Conservation (phyloP, 352 stramenopile genomes). For the Phytophthora tubulina region DNA sequence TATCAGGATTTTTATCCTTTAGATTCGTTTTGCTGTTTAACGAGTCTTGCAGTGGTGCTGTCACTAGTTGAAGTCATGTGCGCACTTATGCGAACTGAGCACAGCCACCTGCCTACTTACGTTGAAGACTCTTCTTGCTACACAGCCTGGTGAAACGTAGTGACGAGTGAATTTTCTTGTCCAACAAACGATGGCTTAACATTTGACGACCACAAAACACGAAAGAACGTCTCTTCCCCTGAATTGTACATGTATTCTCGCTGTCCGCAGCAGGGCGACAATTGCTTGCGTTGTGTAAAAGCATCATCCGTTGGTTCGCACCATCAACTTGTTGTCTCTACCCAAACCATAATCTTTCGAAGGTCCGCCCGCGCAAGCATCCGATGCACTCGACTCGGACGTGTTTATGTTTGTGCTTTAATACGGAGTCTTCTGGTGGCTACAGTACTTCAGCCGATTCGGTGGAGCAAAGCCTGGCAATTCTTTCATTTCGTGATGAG, state of each 20-base stretch:
- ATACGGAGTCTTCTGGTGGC: slow-evolving; percentile 17
- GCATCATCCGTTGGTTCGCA: neutral
- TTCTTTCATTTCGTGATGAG: slow-evolving; percentile 21
- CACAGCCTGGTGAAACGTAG: slow-evolving; percentile 4
- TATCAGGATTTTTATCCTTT: neutral
- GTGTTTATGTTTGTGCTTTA: slow-evolving; percentile 3
- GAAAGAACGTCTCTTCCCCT: slow-evolving; percentile 2
- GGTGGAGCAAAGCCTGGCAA: slow-evolving; percentile 18
- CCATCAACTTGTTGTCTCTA: slow-evolving; percentile 18
- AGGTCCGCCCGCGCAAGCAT: neutral
- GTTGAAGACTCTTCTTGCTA: slow-evolving; percentile 6
- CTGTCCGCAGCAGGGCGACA: neutral
- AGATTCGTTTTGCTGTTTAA: neutral
- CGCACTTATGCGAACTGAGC: slow-evolving; percentile 16
- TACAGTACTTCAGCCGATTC: slow-evolving; percentile 14
- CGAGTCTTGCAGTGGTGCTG: neutral
- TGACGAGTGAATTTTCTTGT: slow-evolving; percentile 20
- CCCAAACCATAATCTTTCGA: slow-evolving; percentile 24
- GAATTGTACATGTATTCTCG: neutral
- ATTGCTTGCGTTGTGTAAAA: neutral
- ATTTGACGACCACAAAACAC: slow-evolving; percentile 10
- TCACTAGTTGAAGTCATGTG: neutral
- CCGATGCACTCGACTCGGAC: neutral
- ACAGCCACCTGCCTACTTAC: slow-evolving; percentile 8
- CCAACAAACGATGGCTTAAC: neutral